Evolutionary conservation across 306 rosid species (phyloP), one percentile per base, ranked within the genome.

Genomic region (Fragaria ananassa): DNA sequence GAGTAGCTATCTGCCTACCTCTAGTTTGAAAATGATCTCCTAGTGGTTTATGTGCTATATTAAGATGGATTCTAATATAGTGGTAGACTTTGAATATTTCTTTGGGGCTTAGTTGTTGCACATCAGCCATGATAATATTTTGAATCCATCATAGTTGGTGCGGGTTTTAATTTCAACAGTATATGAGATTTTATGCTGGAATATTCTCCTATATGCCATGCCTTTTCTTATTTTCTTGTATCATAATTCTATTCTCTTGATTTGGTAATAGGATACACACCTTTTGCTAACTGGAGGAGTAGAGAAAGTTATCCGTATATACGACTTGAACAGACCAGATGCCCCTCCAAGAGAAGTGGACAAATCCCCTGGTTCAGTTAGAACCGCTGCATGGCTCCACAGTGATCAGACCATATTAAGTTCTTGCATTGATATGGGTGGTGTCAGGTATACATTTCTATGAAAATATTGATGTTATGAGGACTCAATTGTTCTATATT

Each of bases 371-470:
- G 99, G 99, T 79, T 96, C 99, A 10, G 84, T 96, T 60, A 87
- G 99, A 85, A 96, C 96, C 46, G 97, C 90, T 76, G 90, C 98
- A 46, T 96, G 97, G 98, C 96, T 96, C 77, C 99, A 96, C 56
- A 89, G 93, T 69, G 99, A 96, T 83, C 99, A 91, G 87, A 96
- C 98, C 61, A 91, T 96, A 72, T 82, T 96, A 85, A 96, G 99
- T 86, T 91, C 99, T 51, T 96, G 99, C 83, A 87, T 93, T 70
- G 99, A 96, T 79, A 86, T 91, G 88, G 98, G 96, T 10, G 99
- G 99, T 77, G 98, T 93, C 75, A 96, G 99, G 99, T 93, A 76
- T 83, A 39, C 41, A 35, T 37, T 1, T 10, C 34, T 45, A 57
- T 4, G 11, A 62, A 41, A 63, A 46, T 60, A 35, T 35, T 58